Base-by-base conservation (phyloP, 2,329 filamentous ascomycete genomes). In the Ophiostoma tasmaniense region DNA sequence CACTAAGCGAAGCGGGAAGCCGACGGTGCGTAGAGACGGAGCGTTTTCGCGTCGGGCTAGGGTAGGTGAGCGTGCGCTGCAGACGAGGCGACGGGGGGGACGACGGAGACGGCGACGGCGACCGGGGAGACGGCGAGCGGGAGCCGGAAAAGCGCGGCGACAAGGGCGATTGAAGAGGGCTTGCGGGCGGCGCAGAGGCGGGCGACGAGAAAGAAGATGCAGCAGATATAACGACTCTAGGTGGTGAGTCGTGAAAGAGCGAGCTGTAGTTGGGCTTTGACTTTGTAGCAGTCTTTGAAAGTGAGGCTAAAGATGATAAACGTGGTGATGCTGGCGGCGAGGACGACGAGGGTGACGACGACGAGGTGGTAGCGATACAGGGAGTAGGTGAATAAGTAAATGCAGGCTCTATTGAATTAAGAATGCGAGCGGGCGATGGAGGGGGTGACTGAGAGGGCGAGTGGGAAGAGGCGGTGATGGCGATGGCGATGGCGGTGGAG, bases 11-110 rank as follows among this genome's bases (percentile, higher is more conserved):
- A 28, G 62, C 75, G 68, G 79, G 77, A 50, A 78, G 77, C 73
- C 80, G 81, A 73, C 78, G 78, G 70, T 76, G 75, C 45, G 74
- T 76, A 68, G 78, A 74, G 39, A n/a, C 35, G 11, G 74, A 75
- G 67, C 78, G 73, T 64, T 75, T 73, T 33, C 75, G 70, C 25
- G 72, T 71, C 28, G 74, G 76, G 72, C 72, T 74, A 68, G 68
- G 74, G 64, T 74, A 74, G 13, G 74, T 74, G 52, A 76, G 71
- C 20, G 74, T 75, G 68, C 71, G 75, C 69, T 75, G 72, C 71
- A 71, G 69, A 65, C 68, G 68, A 13, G 59, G 64, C 28, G 45
- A 66, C 14, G 64, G 30, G 6, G 42, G 14, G 3, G 64, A n/a
- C 13, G 64, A 33, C 37, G 64, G 42, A n/a, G 25, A 42, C 17